A percentile compares a stretch with the other conserved stretches of the same genome.
phyloP scores from a whole-genome alignment of 768 basidiomycete species.

The Collybia mongolica region DNA sequence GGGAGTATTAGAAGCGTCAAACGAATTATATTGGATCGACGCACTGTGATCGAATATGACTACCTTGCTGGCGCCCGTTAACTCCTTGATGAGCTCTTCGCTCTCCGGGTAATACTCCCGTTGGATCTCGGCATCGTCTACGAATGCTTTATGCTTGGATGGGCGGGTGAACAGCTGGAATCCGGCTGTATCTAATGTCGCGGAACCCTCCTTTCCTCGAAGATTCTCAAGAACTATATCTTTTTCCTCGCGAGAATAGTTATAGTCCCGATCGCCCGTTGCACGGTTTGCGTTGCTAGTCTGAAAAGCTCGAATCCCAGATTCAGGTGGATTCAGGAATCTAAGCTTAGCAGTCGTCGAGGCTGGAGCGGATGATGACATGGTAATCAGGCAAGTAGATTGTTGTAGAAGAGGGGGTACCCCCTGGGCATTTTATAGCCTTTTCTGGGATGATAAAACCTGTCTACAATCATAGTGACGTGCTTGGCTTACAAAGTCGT shows the following conservation, averaged over 20 bases:
- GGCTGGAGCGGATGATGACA: conserved; percentile 3
- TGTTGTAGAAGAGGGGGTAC: neutral
- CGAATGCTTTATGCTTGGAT: conserved; percentile 43
- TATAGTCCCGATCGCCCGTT: conserved; percentile 28
- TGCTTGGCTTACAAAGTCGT: neutral
- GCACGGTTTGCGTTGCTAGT: conserved; percentile 30
- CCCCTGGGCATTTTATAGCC: neutral
- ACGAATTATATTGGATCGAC: conserved; percentile 14
- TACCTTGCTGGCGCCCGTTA: conserved; percentile 55
- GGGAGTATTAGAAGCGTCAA: neutral
- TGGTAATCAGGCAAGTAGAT: neutral
- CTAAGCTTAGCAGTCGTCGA: conserved; percentile 28
- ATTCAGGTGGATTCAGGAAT: conserved; percentile 35
- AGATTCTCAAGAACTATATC: conserved; percentile 49
- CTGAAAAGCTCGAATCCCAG: conserved; percentile 39
- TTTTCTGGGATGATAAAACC: neutral
- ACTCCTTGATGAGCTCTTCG: conserved; percentile 49
- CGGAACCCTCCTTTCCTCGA: conserved; percentile 44
- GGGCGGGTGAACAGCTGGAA: conserved; percentile 36
- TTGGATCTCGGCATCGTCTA: conserved; percentile 43
- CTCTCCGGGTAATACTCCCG: conserved; percentile 59
- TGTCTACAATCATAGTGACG: neutral
- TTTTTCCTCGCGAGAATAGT: conserved; percentile 14
- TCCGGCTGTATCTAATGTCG: conserved; percentile 46
- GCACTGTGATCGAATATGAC: conserved; percentile 65